Evolutionary conservation across 352 stramenopile species (phyloP).

Genomic region (Phytophthora fragariaefolia): DNA sequence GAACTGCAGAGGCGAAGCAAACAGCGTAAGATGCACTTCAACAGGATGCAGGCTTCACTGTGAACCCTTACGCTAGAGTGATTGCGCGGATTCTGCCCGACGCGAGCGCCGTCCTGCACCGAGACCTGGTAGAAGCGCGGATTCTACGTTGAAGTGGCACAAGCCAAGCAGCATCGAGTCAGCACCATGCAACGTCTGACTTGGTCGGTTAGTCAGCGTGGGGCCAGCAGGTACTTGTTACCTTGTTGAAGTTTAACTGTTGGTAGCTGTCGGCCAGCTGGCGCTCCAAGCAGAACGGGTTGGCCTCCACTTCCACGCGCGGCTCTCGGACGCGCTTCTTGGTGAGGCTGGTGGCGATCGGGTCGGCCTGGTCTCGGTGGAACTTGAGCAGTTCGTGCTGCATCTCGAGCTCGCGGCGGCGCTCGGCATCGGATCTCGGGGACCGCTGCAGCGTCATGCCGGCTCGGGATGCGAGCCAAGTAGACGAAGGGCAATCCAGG

Average conservation of each 20-base stretch:
- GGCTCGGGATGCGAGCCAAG: constrained; percentile 3
- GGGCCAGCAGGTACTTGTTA: constrained; percentile 16
- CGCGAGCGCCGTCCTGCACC: constrained; percentile 48
- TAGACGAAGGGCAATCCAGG: constrained; percentile 9
- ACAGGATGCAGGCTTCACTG: neutral
- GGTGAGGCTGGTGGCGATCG: constrained; percentile 57
- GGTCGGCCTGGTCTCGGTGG: constrained; percentile 52
- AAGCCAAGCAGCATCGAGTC: constrained; percentile 11
- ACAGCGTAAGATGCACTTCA: constrained; percentile 17
- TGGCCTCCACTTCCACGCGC: constrained; percentile 58
- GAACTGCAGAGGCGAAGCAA: constrained; percentile 47
- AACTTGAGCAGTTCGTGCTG: constrained; percentile 75
- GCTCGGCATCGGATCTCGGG: constrained; percentile 23
- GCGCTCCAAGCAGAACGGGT: constrained; percentile 77
- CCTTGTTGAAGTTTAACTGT: constrained; percentile 85
- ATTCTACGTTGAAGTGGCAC: constrained; percentile 52
- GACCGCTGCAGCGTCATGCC: constrained; percentile 26
- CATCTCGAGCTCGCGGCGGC: constrained; percentile 70
- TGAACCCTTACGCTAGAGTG: constrained; percentile 69
- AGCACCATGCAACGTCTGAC: constrained; percentile 18
- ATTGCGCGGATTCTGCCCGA: constrained; percentile 72
- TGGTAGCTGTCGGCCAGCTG: constrained; percentile 80
- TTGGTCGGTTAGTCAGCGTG: constrained; percentile 1
- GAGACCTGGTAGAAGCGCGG: constrained; percentile 72
- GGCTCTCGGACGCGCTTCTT: constrained; percentile 75